A percentile compares a stretch with the other conserved stretches of the same genome.
phyloP scores from a whole-genome alignment of 23 red algal genomes.

The Gracilaria domingensis region DNA sequence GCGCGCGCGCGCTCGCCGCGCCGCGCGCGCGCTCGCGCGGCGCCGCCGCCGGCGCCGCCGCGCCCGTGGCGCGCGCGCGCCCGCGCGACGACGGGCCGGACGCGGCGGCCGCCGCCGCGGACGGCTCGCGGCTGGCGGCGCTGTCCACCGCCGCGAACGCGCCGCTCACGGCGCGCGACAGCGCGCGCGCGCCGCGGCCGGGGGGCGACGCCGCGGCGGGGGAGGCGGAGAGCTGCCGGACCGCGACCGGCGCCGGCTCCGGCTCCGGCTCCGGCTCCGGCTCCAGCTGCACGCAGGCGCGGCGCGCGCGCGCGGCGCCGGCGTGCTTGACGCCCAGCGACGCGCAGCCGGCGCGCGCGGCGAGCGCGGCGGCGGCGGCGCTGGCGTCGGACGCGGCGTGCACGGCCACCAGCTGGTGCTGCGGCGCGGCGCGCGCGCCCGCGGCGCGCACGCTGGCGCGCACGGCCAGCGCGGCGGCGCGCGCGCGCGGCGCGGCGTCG shows the following conservation, averaged over 20 bases:
- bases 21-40: too few relatives aligned
- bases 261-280: too few relatives aligned
- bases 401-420: not conserved
- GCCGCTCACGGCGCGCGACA: not conserved
- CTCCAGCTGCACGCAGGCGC: not conserved
- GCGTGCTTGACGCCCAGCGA: not conserved
- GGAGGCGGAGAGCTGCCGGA: too few relatives aligned
- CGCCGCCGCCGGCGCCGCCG: not conserved
- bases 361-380: constrained; percentile 9
- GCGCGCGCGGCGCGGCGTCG: not conserved
- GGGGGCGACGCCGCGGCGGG: too few relatives aligned
- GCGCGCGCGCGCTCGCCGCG: not conserved
- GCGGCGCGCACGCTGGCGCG: not conserved
- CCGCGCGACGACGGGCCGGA: not conserved
- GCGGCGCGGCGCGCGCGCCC: not conserved
- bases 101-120: not conserved
- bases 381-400: not conserved
- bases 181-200: not conserved
- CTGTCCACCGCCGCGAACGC: not conserved
- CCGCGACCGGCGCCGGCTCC: too few relatives aligned
- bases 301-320: not conserved
- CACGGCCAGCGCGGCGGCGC: constrained; percentile 8
- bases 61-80: not conserved
- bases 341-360: not conserved
- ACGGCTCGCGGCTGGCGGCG: not conserved